These are phyloP conservation scores for Clathrospora elynae DNA, from an alignment of 2,329 filamentous ascomycete genomes.

Conservation along the genomic window DNA sequence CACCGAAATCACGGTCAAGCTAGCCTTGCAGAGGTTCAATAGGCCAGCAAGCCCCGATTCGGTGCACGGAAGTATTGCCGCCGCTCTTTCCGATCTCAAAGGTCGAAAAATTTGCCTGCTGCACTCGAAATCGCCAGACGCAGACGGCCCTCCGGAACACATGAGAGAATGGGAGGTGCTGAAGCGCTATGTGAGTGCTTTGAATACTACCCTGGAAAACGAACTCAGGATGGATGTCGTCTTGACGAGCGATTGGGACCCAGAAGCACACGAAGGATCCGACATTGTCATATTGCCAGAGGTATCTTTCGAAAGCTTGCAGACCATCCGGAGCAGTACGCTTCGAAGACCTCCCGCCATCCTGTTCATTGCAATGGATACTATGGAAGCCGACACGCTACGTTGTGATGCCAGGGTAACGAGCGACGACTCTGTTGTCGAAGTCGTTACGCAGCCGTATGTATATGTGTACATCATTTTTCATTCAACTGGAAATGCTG, in stretches of 20 bases:
- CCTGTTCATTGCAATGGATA: slow-evolving; percentile 35
- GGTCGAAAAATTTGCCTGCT: slow-evolving; percentile 28
- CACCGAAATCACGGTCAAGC: slow-evolving; percentile 11
- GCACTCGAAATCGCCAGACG: slow-evolving; percentile 4
- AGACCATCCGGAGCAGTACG: slow-evolving; percentile 17
- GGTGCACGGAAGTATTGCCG: slow-evolving; percentile 4
- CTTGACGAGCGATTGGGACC: slow-evolving; percentile 19
- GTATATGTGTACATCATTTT: slow-evolving; percentile 12
- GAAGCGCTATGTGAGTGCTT: slow-evolving; percentile 17
- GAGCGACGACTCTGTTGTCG: slow-evolving; percentile 28
- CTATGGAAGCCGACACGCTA: slow-evolving; percentile 32
- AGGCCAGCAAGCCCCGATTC: not conserved
- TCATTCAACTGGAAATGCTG: not conserved
- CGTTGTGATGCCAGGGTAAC: slow-evolving; percentile 30
- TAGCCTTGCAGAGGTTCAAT: slow-evolving; percentile 5
- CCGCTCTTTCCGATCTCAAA: slow-evolving; percentile 12
- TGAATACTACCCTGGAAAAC: slow-evolving; percentile 19
- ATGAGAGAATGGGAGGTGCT: slow-evolving; percentile 3
- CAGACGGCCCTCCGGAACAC: not conserved
- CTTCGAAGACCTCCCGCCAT: slow-evolving; percentile 23
- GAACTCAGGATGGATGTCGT: slow-evolving; percentile 25
- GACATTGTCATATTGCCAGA: slow-evolving; percentile 37
- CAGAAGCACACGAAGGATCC: slow-evolving; percentile 15
- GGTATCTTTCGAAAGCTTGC: slow-evolving; percentile 30
- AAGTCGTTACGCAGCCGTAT: slow-evolving; percentile 39